These are phyloP conservation scores for Boletus reticulatus DNA, from an alignment of 768 basidiomycete species.

Conservation along the genomic window DNA sequence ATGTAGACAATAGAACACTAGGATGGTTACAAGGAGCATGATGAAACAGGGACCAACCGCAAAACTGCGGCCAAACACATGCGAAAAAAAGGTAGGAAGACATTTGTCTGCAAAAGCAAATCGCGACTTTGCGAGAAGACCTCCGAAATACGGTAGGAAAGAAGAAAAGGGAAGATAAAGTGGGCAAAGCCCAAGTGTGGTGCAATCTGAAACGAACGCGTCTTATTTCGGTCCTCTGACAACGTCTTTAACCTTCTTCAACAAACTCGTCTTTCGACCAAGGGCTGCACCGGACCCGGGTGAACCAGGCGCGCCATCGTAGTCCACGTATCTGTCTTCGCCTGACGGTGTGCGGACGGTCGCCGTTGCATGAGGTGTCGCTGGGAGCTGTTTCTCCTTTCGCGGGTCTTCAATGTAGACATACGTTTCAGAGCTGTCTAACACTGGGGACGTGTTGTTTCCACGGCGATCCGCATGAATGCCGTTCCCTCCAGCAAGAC, in stretches of 20 bases:
- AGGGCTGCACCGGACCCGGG: constrained; percentile 44
- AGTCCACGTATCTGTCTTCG: constrained; percentile 44
- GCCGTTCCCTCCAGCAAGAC: constrained; percentile 48
- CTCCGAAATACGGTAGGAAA: constrained; percentile 7
- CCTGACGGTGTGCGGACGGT: constrained; percentile 24
- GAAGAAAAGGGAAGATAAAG: constrained; percentile 2
- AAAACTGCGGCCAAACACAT: constrained; percentile 4
- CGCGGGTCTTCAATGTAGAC: constrained; percentile 58
- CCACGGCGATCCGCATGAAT: constrained; percentile 29
- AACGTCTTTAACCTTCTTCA: constrained; percentile 76
- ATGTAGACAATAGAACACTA: constrained; percentile 31
- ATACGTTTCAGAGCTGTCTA: constrained; percentile 49
- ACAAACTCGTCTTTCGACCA: constrained; percentile 71
- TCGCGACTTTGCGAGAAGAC: constrained; percentile 3
- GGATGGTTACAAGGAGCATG: constrained; percentile 33
- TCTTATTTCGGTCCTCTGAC: constrained; percentile 55
- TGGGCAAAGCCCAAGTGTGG: constrained; percentile 3
- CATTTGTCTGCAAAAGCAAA: neutral
- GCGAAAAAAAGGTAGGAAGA: neutral
- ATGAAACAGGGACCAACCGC: constrained; percentile 9
- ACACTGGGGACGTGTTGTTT: constrained; percentile 35
- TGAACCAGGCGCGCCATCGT: constrained; percentile 40
- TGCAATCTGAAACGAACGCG: constrained; percentile 3
- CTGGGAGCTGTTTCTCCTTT: constrained; percentile 54
- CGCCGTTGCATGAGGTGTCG: constrained; percentile 36